Evolutionary conservation across 305 asterid genomes (phyloP), one percentile per base, ranked within the genome.

Genomic region (Ilex paraguariensis): DNA sequence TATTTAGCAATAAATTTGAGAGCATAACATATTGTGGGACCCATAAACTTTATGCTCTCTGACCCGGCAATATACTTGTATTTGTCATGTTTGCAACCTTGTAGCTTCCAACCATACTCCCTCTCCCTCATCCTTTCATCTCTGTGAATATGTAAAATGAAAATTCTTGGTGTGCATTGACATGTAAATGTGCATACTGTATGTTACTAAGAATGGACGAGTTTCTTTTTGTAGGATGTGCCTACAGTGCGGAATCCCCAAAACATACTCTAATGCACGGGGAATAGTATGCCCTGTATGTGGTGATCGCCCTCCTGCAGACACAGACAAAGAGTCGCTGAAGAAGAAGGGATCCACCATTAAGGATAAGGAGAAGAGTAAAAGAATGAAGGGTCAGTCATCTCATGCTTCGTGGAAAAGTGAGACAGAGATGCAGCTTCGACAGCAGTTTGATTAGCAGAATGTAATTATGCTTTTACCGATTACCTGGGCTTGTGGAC

Each of bases 381-480:
- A 93, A 75, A 78, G 98, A 70, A 87, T 93, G 97, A 93, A 83
- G 72, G 97, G 97, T 1, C 98, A 90, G 66, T 90, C 97, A 8
- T 86, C 98, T 32, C 98, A 90, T 62, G 97, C 96, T 1, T 67
- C 95, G 6, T 93, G 97, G 97, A 93, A 93, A 66, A 93, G 94
- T 61, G 97, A 93, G 78, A 84, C 97, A 3, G 97, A 93, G 80
- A 93, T 93, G 98, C 94, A 87, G 53, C 96, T 90, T 17, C 77
- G 97, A 21, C 98, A 90, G 78, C 98, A 93, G 71, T 93, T 90
- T 73, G 98, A 93, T 77, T 90, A 90, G 80, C 52, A 46, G 52
- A 46, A 46, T 46, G 52, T 3, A 46, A 12, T 1, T 42, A 21
- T 42, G 1, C 13, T 46, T 46, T 10, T 46, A 46, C n/a, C 4